phyloP scores from a whole-genome alignment of 2,329 filamentous ascomycete genomes.

The Alternaria gansuensis region DNA sequence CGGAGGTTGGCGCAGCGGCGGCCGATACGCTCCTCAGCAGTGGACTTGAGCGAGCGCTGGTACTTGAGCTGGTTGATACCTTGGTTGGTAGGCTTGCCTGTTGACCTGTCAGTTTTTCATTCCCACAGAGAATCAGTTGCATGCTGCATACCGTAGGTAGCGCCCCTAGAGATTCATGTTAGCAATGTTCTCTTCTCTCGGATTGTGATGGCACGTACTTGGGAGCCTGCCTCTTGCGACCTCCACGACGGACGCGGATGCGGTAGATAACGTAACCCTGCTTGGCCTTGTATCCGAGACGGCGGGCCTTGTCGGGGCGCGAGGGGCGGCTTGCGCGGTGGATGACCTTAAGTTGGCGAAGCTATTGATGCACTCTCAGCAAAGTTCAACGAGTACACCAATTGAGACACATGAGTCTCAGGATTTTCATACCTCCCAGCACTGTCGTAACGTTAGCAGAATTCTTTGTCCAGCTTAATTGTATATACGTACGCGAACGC shows the following conservation, averaged over 20 bases:
- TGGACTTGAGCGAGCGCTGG: conserved; percentile 97
- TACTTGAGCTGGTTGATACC: conserved; percentile 99
- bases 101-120: conserved; percentile 40
- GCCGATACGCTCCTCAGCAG: conserved; percentile 99
- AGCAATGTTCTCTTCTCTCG: conserved; percentile 27
- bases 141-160: conserved; percentile 85
- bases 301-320: conserved; percentile 99
- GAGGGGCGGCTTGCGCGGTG: conserved; percentile 98
- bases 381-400: conserved; percentile 96
- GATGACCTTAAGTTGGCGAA: conserved; percentile 99
- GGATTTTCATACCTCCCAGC: conserved; percentile 85
- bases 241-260: conserved; percentile 96
- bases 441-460: conserved; percentile 57
- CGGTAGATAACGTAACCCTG: conserved; percentile 99
- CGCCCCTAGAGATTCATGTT: conserved; percentile 68
- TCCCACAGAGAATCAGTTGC: conserved; percentile 10
- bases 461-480: conserved; percentile 17
- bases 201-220: conserved; percentile 60
- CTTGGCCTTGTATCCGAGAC: conserved; percentile 99
- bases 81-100: conserved; percentile 99
- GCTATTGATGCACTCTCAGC: conserved; percentile 99
- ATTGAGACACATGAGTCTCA: conserved; percentile 46
- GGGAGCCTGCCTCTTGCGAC: conserved; percentile 93
- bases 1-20: conserved; percentile 98
- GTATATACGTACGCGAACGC: conserved; percentile 63